Percentiles rank a stretch among this genome's conserved stretches.
Evolutionary conservation across 2,329 filamentous ascomycete species (phyloP).

Genomic region (Fusarium sp.): DNA sequence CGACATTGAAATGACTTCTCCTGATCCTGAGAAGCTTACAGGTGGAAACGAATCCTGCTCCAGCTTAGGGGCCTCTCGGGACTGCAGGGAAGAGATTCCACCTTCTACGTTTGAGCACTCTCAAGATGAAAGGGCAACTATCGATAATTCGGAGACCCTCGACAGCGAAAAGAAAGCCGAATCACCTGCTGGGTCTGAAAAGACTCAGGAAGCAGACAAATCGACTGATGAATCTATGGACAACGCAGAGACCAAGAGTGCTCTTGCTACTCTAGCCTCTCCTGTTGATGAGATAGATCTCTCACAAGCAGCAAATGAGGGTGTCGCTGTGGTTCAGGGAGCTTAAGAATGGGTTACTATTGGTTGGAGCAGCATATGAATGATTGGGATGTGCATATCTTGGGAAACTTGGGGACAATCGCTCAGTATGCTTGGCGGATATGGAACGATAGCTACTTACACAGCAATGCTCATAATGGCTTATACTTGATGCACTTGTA

Average conservation of each 20-base stretch:
- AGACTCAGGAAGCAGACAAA: background rate
- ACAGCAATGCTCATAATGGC: background rate
- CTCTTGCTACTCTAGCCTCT: background rate
- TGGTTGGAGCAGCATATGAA: background rate
- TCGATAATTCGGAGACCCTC: background rate
- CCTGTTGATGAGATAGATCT: background rate
- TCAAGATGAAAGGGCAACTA: background rate
- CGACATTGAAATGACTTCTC: background rate
- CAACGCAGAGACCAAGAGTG: background rate
- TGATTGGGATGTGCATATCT: background rate
- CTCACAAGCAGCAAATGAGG: background rate
- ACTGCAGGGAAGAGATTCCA: background rate
- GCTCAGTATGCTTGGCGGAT: too few species aligned
- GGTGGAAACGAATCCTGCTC: background rate
- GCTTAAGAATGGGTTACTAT: background rate
- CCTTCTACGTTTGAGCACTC: background rate
- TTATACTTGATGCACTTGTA: background rate
- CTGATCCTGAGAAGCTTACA: background rate
- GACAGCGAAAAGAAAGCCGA: background rate
- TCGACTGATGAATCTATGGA: background rate
- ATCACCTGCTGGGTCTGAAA: background rate
- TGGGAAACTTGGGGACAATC: background rate
- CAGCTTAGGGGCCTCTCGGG: background rate
- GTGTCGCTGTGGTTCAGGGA: too few species aligned
- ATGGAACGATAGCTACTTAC: background rate